Base-by-base conservation (phyloP, 2,329 filamentous ascomycete species). In the Claviceps capensis region DNA sequence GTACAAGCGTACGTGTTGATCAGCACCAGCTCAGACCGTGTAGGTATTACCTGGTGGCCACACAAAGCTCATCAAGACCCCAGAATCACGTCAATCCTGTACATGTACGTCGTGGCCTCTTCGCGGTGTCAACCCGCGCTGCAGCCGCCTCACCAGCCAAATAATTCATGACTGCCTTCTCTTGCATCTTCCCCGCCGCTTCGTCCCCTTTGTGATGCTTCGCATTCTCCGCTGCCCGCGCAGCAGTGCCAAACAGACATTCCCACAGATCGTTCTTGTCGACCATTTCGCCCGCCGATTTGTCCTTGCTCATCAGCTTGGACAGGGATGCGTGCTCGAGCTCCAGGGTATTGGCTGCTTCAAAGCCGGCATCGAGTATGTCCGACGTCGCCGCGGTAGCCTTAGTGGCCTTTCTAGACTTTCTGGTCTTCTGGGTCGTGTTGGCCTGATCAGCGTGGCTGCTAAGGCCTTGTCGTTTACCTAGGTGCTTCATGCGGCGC, bases 321-420 rank as follows among this genome's bases (percentile, higher is more conserved):
- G 78, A 77, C 38, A 94, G 67, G 1, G 80, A 75, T 6, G 84
- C 85, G 55, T 85, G 77, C 67, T 95, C 81, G 59, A 96, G 67
- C 67, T 96, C 88, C 46, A 86, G 70, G 3, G 88, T 88, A 62
- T 97, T 95, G 1, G 90, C 90, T 14, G 78, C 82, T 56, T 96
- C 90, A 14, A 97, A 72, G 17, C 76, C 74, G 55, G 76, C 69
- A 61, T 87, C 78, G 58, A 81, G 63, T 52, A 82, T 56, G 62
- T 76, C 71, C 0, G 70, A 63, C 14, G 65, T 69, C 3, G 50
- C 40, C 22, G 38, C 22, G 52, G 69, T 22, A 22, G 19, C 13
- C 7, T 19, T 26, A 5, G 16, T 23, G 19, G 42, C 70, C 46
- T 67, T 72, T 11, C 30, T 34, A 11, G 30, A 34, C 30, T 34